Conservation (phyloP, 345 rosid genomes). For the Raphanus sativus region DNA sequence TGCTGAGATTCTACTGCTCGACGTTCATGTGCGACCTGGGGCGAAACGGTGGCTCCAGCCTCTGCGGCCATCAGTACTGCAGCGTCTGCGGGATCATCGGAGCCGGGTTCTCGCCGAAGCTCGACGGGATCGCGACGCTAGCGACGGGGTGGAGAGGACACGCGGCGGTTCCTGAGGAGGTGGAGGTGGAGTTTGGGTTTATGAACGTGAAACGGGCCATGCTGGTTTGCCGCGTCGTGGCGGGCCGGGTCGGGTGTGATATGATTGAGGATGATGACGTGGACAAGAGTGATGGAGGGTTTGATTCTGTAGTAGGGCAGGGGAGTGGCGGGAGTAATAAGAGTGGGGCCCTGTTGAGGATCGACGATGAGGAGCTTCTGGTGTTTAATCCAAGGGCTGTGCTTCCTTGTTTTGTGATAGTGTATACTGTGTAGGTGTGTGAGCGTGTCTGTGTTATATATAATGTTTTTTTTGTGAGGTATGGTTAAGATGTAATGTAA, state of each 20-base stretch:
- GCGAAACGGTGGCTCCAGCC: slow-evolving; percentile 46
- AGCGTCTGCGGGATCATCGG: slow-evolving; percentile 80
- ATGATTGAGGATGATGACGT: slow-evolving; percentile 42
- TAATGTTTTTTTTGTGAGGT: not conserved
- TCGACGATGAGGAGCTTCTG: slow-evolving; percentile 79
- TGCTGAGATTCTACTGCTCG: slow-evolving; percentile 82
- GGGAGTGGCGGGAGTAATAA: slow-evolving; percentile 40
- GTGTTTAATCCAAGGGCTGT: slow-evolving; percentile 98
- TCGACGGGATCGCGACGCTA: slow-evolving; percentile 80
- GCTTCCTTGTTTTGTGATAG: slow-evolving; percentile 95
- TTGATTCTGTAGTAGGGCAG: slow-evolving; percentile 68
- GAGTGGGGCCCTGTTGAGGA: slow-evolving; percentile 45
- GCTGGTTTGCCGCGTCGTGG: slow-evolving; percentile 75
- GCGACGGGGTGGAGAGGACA: slow-evolving; percentile 86
- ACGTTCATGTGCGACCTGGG: slow-evolving; percentile 85
- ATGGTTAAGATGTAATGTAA: slow-evolving; percentile 9
- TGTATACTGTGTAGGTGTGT: slow-evolving; percentile 51
- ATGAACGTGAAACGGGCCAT: slow-evolving; percentile 93
- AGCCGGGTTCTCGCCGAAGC: slow-evolving; percentile 80
- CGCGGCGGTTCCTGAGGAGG: slow-evolving; percentile 74
- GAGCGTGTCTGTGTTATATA: slow-evolving; percentile 25
- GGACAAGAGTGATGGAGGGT: slow-evolving; percentile 63
- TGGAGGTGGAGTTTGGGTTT: slow-evolving; percentile 83
- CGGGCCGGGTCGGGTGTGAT: slow-evolving; percentile 81
- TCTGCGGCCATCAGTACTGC: slow-evolving; percentile 77